Evolutionary conservation across 805 yeast species (phyloP).

Genomic region (Yueomyces sinensis): DNA sequence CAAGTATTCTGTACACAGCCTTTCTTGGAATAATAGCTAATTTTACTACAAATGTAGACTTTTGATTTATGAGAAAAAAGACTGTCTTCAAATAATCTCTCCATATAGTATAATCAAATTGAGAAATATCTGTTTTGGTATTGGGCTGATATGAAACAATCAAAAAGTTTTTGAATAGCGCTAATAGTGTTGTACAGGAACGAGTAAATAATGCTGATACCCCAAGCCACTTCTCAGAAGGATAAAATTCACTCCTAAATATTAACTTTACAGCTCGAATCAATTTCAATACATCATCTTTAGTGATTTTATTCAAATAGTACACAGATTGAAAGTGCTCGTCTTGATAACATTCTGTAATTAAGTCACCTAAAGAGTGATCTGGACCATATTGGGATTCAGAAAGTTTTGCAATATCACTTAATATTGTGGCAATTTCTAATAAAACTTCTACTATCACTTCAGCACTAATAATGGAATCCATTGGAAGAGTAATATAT

Average conservation of each 20-base stretch:
- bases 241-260: conserved; percentile 45
- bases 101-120: conserved; percentile 48
- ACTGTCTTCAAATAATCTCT: conserved; percentile 47
- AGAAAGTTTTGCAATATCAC: conserved; percentile 40
- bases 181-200: conserved; percentile 40
- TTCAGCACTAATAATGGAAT: conserved; percentile 60
- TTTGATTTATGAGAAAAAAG: conserved; percentile 47
- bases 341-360: conserved; percentile 25
- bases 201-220: conserved; percentile 45
- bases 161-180: conserved; percentile 38
- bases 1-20: conserved; percentile 52
- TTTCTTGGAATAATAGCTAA: conserved; percentile 60
- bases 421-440: conserved; percentile 53
- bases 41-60: conserved; percentile 56
- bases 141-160: conserved; percentile 39
- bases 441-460: conserved; percentile 56
- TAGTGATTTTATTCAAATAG: conserved; percentile 28
- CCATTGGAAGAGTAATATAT: conserved; percentile 49
- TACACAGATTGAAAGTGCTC: conserved; percentile 30
- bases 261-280: conserved; percentile 39
- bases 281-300: conserved; percentile 29
- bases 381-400: conserved; percentile 27
- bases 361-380: conserved; percentile 31
- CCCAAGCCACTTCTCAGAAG: conserved; percentile 62
- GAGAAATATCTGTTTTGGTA: conserved; percentile 32